These are phyloP conservation scores for Rhinocladiella mackenziei DNA, from an alignment of 2,329 filamentous ascomycete genomes.

Conservation along the genomic window DNA sequence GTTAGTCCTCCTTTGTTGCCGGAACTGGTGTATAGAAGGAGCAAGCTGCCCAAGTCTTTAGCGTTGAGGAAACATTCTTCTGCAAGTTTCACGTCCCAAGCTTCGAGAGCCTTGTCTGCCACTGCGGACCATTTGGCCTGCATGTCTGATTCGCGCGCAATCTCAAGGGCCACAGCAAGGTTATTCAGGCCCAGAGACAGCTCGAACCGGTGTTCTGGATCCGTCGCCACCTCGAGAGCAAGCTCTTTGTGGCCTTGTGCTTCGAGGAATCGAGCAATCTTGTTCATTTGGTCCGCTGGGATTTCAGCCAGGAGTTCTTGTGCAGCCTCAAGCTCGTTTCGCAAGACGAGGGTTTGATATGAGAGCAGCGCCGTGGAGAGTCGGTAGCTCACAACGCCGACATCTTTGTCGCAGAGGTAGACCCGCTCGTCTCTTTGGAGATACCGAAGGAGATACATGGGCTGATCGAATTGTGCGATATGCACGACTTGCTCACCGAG, in stretches of 20 bases:
- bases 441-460: conserved; percentile 93
- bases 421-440: conserved; percentile 92
- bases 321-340: conserved; percentile 87
- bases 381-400: conserved; percentile 82
- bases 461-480: conserved; percentile 91
- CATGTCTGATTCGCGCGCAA: conserved; percentile 76
- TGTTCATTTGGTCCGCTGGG: conserved; percentile 90
- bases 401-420: conserved; percentile 94
- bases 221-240: conserved; percentile 88
- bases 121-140: conserved; percentile 99
- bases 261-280: conserved; percentile 95
- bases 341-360: conserved; percentile 92
- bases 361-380: conserved; percentile 90
- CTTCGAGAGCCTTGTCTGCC: conserved; percentile 80
- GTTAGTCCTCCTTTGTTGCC: conserved; percentile 71
- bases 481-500: conserved; percentile 98
- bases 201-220: conserved; percentile 95
- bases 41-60: conserved; percentile 81
- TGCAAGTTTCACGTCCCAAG: conserved; percentile 82
- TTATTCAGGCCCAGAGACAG: conserved; percentile 78
- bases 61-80: conserved; percentile 90
- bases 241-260: conserved; percentile 96
- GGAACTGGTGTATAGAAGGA: conserved; percentile 84
- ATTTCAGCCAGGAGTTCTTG: conserved; percentile 79
- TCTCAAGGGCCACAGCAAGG: conserved; percentile 76